These are phyloP conservation scores for Ceratocystis colombiana DNA, from an alignment of 2,329 filamentous ascomycete species.

Conservation along the genomic window DNA sequence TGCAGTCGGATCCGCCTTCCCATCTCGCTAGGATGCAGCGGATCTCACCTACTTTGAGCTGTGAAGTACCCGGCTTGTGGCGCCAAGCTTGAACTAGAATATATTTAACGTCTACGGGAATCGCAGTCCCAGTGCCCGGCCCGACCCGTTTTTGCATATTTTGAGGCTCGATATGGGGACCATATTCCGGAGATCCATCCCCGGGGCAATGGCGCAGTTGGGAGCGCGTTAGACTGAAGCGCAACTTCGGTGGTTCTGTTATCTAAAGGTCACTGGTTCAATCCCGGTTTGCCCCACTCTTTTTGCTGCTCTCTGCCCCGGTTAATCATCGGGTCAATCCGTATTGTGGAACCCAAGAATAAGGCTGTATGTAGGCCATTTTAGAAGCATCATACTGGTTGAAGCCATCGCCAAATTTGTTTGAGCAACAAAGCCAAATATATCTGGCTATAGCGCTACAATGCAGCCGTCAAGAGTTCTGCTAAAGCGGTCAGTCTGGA, in stretches of 20 bases:
- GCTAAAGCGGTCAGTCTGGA: constrained; percentile 74
- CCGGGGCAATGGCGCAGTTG: constrained; percentile 24
- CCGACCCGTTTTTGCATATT: background rate
- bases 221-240: constrained; percentile 25
- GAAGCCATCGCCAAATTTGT: constrained; percentile 8
- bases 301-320: background rate
- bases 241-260: constrained; percentile 21
- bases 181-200: background rate
- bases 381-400: background rate
- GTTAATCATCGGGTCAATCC: background rate
- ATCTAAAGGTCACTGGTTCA: constrained; percentile 24
- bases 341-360: background rate
- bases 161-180: background rate
- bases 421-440: background rate
- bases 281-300: constrained; percentile 24
- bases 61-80: no score
- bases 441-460: constrained; percentile 18
- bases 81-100: no score
- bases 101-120: no score
- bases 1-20: no score
- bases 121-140: background rate
- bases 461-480: constrained; percentile 63
- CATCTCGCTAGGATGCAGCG: no score
- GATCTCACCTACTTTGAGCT: no score
- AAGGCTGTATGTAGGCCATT: background rate